Base-by-base conservation (phyloP, 805 yeast species). In the Pichia phayaonensis region DNA sequence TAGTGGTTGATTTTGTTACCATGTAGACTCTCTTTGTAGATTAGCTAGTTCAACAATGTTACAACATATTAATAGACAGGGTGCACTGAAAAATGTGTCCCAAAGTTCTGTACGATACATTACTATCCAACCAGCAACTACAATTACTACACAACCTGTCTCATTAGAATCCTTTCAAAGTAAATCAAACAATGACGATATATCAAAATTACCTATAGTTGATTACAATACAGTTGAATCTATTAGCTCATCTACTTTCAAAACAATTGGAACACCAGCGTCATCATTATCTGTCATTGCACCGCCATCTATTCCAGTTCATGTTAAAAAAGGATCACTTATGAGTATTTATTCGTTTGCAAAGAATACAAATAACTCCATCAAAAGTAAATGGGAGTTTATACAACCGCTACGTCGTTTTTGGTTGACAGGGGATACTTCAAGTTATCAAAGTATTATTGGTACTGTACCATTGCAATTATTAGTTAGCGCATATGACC, bases 301-400 rank as follows among this genome's bases (percentile, higher is more conserved):
- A n/a, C 81, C 83, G 1, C 81, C 87, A 1, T 80, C 86, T 0
- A 65, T 78, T 1, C 85, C 86, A 0, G 63, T 80, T 2, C 68
- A 70, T 53, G 63, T 80, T 13, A 69, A 74, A 40, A 68, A 72
- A 40, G 77, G 80, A 3, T 70, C 84, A 0, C 59, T 83, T 29
- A 62, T 82, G 46, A 69, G 82, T 3, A 61, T 81, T 1, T 76
- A 72, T 53, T 58, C 66, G 45, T 18, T 26, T 39, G 31, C 27
- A 18, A 42, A 42, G 3, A 42, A 24, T 20, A 26, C 31, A 2
- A 46, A 47, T 7, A 42, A 63, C 2, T 34, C 52, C 31, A 53
- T 62, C 2, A 57, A 56, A 11, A 64, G 67, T 39, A 60, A 60
- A 4, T 54, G 72, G 40, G 70, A 69, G 48, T 39, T 69, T 10